Conservation (phyloP, 257 asterid genomes). For the Salvia splendens region DNA sequence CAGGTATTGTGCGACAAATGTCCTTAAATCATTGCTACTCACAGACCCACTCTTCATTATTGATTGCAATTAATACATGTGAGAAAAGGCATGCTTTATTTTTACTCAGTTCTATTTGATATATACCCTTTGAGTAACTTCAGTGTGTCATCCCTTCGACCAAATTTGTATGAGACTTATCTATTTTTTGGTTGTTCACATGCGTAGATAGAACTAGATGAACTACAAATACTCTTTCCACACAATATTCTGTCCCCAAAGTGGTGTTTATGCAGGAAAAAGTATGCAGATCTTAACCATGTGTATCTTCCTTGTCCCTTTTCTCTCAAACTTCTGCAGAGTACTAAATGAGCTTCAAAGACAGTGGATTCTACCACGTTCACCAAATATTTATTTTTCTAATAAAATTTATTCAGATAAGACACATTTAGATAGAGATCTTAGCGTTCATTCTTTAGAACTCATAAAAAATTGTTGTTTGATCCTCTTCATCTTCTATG, state of each 20-base stretch:
- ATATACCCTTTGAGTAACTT: neutral
- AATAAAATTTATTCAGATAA: no score
- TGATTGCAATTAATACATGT: slow-evolving; percentile 14
- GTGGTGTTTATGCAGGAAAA: neutral
- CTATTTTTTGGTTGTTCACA: slow-evolving; percentile 21
- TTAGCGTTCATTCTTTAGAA: neutral
- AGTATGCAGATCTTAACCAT: neutral
- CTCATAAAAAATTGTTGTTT: neutral
- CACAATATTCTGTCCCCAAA: neutral
- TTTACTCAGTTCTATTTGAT: neutral
- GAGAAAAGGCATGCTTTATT: slow-evolving; percentile 5
- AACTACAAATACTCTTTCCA: neutral
- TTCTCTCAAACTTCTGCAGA: neutral
- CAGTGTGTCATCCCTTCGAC: neutral
- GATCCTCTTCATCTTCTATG: slow-evolving; percentile 4
- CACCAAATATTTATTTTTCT: neutral
- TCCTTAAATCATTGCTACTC: slow-evolving; percentile 18
- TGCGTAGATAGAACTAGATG: neutral
- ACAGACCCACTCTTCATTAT: neutral
- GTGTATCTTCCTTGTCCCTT: neutral
- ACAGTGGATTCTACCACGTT: neutral
- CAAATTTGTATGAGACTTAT: slow-evolving; percentile 7
- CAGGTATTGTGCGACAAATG: slow-evolving; percentile 22
- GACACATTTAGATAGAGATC: neutral
- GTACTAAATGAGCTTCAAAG: neutral